These are phyloP conservation scores for Pichia sp. DNA, from an alignment of 1,139 yeast genomes.

Conservation along the genomic window DNA sequence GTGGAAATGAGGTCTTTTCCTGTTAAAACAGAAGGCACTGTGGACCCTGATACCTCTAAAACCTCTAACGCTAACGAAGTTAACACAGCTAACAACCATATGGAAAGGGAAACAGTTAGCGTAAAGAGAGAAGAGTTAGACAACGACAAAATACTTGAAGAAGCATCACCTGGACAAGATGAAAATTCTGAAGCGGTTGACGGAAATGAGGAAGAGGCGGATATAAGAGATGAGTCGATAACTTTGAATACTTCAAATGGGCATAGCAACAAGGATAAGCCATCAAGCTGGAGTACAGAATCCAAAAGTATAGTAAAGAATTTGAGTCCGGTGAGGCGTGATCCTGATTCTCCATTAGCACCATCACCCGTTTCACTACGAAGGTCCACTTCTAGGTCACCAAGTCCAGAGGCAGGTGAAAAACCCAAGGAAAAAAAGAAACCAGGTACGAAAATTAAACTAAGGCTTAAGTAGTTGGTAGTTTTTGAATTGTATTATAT, in stretches of 20 bases:
- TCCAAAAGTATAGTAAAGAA: slow-evolving; percentile 5
- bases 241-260: neutral
- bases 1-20: neutral
- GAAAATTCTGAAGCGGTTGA: neutral
- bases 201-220: neutral
- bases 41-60: neutral
- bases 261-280: neutral
- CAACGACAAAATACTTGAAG: neutral
- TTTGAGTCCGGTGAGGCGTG: slow-evolving; percentile 9
- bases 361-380: slow-evolving; percentile 3
- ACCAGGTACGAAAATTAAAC: slow-evolving; percentile 20
- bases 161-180: neutral
- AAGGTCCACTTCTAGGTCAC: slow-evolving; percentile 5
- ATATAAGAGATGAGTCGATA: neutral
- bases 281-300: slow-evolving; percentile 1
- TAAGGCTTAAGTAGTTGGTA: slow-evolving; percentile 21
- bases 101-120: neutral
- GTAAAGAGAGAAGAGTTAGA: neutral
- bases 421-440: slow-evolving; percentile 1
- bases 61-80: neutral
- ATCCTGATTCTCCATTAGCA: slow-evolving; percentile 3
- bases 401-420: slow-evolving; percentile 2
- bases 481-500: slow-evolving; percentile 2
- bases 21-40: slow-evolving; percentile 8
- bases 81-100: neutral